Conservation (phyloP, 257 asterid genomes). For the Solanum bulbocastanum region DNA sequence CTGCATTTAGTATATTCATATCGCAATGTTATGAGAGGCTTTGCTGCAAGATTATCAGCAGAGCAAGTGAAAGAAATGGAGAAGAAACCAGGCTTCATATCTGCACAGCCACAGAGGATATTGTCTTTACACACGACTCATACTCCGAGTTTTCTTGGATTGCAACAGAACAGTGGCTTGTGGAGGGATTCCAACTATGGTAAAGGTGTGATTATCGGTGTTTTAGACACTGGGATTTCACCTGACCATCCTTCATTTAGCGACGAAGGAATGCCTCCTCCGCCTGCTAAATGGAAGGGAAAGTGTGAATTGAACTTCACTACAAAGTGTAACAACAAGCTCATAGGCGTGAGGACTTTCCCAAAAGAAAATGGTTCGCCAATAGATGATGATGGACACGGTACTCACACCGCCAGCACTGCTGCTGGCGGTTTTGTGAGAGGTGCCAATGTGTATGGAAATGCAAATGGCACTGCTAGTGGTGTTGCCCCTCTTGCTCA, state of each 20-base stretch:
- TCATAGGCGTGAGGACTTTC: conserved; percentile 1
- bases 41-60: conserved; percentile 33
- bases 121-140: conserved; percentile 36
- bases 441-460: conserved; percentile 37
- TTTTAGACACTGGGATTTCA: neutral
- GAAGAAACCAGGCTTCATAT: neutral
- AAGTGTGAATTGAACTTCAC: neutral
- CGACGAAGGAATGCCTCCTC: neutral
- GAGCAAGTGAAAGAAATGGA: neutral
- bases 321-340: neutral
- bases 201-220: neutral
- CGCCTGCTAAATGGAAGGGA: neutral
- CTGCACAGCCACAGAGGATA: conserved; percentile 18
- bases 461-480: conserved; percentile 37
- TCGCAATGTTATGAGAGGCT: conserved; percentile 28
- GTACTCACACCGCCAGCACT: conserved; percentile 41
- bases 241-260: neutral
- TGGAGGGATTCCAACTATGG: neutral
- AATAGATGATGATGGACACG: conserved; percentile 33
- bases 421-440: conserved; percentile 43
- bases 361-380: conserved; percentile 9
- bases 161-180: neutral
- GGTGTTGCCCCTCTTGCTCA: conserved; percentile 57
- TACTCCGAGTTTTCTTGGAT: conserved; percentile 1
- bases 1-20: conserved; percentile 14